Evolutionary conservation across 2,329 filamentous ascomycete genomes (phyloP).

Genomic region (Penicillium sp.): DNA sequence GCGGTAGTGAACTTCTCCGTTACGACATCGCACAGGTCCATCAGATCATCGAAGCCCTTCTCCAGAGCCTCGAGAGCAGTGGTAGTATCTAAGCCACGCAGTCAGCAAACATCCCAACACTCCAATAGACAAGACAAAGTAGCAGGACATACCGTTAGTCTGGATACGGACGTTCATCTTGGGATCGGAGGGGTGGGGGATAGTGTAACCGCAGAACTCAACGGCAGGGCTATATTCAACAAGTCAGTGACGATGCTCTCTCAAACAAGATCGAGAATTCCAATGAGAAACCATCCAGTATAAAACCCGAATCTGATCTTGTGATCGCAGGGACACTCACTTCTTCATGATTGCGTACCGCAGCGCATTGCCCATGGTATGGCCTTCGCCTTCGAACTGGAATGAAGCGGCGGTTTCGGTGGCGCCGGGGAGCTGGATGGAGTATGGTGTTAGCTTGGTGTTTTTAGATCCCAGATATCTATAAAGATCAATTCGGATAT

Average conservation of each 20-base stretch:
- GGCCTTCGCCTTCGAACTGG: slow-evolving; percentile 88
- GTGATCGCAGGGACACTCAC: slow-evolving; percentile 51
- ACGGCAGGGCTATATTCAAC: slow-evolving; percentile 70
- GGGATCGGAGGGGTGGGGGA: slow-evolving; percentile 90
- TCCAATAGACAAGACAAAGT: neutral
- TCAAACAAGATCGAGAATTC: neutral
- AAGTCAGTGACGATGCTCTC: slow-evolving; percentile 5
- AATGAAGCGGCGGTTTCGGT: slow-evolving; percentile 87
- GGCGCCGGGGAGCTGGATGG: slow-evolving; percentile 71
- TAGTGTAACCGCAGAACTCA: slow-evolving; percentile 97
- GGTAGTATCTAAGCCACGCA: slow-evolving; percentile 60
- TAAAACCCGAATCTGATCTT: neutral
- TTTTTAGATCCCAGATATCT: neutral
- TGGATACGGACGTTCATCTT: slow-evolving; percentile 98
- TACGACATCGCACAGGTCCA: slow-evolving; percentile 90
- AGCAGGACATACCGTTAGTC: slow-evolving; percentile 73
- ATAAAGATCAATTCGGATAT: neutral
- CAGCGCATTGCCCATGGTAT: slow-evolving; percentile 91
- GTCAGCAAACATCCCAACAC: neutral
- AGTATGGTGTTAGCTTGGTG: neutral
- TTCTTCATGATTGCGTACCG: slow-evolving; percentile 99
- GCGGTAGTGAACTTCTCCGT: slow-evolving; percentile 80
- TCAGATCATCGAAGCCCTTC: slow-evolving; percentile 84
- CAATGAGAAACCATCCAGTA: neutral
- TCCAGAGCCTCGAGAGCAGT: slow-evolving; percentile 81